phyloP scores from a whole-genome alignment of 352 stramenopile genomes.

The Phytophthora agathidicida region DNA sequence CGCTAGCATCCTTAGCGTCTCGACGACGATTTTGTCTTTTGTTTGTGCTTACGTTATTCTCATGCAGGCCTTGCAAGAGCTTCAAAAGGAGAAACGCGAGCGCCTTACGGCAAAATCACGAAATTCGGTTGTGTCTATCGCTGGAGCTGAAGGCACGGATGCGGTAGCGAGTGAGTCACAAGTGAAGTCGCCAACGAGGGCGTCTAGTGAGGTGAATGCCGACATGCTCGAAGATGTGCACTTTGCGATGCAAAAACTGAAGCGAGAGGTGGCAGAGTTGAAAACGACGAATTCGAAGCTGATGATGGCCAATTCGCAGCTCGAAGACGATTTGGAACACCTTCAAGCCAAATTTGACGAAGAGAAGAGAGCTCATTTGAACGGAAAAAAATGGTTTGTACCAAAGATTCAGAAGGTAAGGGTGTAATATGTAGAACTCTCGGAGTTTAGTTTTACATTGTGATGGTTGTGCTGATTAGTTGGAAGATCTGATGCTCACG shows the following conservation, averaged over 20 bases:
- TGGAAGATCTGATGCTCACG: slow-evolving; percentile 68
- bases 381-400: slow-evolving; percentile 68
- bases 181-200: slow-evolving; percentile 8
- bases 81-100: slow-evolving; percentile 60
- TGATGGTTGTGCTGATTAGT: slow-evolving; percentile 17
- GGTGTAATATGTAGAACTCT: no score
- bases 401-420: slow-evolving; percentile 73
- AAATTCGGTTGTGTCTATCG: slow-evolving; percentile 20
- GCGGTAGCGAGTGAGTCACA: slow-evolving; percentile 6
- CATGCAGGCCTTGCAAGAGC: slow-evolving; percentile 48
- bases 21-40: slow-evolving; percentile 16
- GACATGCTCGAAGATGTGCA: slow-evolving; percentile 61
- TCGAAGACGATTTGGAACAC: slow-evolving; percentile 75
- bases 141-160: slow-evolving; percentile 3
- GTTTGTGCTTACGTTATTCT: slow-evolving; percentile 53
- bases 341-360: slow-evolving; percentile 73
- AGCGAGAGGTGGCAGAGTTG: slow-evolving; percentile 65
- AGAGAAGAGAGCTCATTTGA: slow-evolving; percentile 66
- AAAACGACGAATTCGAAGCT: slow-evolving; percentile 69
- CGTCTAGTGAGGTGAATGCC: neutral
- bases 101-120: slow-evolving; percentile 37
- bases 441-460: neutral
- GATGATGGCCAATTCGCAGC: slow-evolving; percentile 67
- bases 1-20: slow-evolving; percentile 26
- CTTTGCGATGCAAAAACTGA: slow-evolving; percentile 76